Percentiles rank a stretch among this genome's conserved stretches.
Conservation (phyloP, 2,329 filamentous ascomycete genomes). For the Aspergillus pseudonomiae region DNA sequence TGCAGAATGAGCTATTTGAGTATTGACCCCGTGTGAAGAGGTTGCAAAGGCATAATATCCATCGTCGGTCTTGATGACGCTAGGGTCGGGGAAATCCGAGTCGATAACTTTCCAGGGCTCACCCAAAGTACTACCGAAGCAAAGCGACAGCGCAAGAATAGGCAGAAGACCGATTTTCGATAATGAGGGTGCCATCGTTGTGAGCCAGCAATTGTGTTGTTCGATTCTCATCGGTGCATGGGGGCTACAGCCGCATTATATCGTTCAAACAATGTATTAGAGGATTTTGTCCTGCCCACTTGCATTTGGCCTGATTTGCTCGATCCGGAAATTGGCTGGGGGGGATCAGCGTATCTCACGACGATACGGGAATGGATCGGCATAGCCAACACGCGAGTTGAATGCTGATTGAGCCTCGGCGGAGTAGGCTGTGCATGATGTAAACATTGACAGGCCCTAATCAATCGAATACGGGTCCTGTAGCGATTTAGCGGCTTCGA, state of each 20-base stretch:
- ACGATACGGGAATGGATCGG: not conserved
- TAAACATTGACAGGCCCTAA: not conserved
- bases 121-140: constrained; percentile 4
- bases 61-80: constrained; percentile 51
- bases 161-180: not conserved
- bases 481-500: not conserved
- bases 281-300: not conserved
- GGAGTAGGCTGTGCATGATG: not conserved
- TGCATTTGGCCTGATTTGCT: not conserved
- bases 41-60: constrained; percentile 62
- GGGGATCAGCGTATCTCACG: not conserved
- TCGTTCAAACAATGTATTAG: not conserved
- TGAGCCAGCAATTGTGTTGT: not conserved
- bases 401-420: not conserved
- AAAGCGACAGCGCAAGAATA: not conserved
- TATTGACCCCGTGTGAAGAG: constrained; percentile 49
- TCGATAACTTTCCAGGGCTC: constrained; percentile 30
- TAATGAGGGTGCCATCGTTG: not conserved
- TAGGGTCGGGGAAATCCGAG: constrained; percentile 59
- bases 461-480: not conserved
- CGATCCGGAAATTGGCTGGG: not conserved
- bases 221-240: not conserved
- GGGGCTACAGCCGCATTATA: not conserved
- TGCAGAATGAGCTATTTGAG: constrained; percentile 56
- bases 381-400: not conserved